Evolutionary conservation across 768 basidiomycete genomes (phyloP).

Genomic region (Kwoniella europaea): DNA sequence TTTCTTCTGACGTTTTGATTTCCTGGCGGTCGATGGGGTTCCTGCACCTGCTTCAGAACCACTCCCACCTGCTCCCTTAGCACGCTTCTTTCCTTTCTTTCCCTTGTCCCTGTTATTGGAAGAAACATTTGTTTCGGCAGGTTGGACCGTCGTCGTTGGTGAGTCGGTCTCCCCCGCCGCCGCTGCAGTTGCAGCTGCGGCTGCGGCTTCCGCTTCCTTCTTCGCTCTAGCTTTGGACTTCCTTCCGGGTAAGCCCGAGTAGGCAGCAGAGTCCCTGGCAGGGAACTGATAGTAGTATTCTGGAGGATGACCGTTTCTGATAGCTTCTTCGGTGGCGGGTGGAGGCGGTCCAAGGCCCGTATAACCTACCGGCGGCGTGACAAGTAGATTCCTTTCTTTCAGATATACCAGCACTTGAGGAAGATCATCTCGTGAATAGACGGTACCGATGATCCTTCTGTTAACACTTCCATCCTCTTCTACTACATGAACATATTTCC

Average conservation of each 20-base stretch:
- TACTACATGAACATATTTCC: conserved; percentile 55
- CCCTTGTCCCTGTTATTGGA: conserved; percentile 37
- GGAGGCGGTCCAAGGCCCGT: conserved; percentile 43
- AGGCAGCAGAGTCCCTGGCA: conserved; percentile 12
- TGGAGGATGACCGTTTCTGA: conserved; percentile 36
- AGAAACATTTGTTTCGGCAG: background rate
- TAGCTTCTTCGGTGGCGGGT: conserved; percentile 24
- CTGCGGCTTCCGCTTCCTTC: background rate
- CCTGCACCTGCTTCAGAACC: conserved; percentile 7
- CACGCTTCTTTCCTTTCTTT: conserved; percentile 19
- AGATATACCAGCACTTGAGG: conserved; percentile 47
- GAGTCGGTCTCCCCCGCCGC: background rate
- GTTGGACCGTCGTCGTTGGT: no score
- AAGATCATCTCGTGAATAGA: conserved; percentile 41
- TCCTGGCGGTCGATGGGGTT: conserved; percentile 10
- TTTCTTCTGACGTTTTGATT: conserved; percentile 21
- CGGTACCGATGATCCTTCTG: conserved; percentile 40
- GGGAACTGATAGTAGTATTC: conserved; percentile 35
- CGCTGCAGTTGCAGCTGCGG: conserved; percentile 1
- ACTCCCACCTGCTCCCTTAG: conserved; percentile 33
- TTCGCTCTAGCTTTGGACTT: background rate
- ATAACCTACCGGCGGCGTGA: conserved; percentile 39
- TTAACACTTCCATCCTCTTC: conserved; percentile 53
- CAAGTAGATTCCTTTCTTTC: conserved; percentile 34
- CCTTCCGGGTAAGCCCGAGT: background rate